Conservation (phyloP, 2,329 filamentous ascomycete genomes). For the Phyllosticta ampelicida region DNA sequence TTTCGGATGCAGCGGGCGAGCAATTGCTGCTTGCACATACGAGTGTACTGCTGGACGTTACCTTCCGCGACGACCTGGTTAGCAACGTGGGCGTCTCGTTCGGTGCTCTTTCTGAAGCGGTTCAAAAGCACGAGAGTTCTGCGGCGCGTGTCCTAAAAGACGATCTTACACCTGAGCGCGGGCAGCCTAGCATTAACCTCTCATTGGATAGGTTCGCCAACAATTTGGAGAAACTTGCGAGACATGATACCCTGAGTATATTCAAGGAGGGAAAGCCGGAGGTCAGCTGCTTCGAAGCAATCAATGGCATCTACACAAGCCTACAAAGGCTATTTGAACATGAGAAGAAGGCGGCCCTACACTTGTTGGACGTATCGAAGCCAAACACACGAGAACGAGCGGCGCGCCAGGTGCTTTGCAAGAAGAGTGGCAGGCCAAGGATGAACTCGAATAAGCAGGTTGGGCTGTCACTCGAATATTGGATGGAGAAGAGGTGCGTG, state of each 20-base stretch:
- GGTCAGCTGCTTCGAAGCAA: constrained; percentile 67
- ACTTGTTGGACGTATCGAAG: constrained; percentile 25
- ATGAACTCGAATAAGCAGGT: constrained; percentile 59
- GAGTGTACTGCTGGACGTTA: constrained; percentile 24
- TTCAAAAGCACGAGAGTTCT: constrained; percentile 1
- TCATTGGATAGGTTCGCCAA: constrained; percentile 58
- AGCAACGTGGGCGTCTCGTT: constrained; percentile 12
- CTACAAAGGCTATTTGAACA: constrained; percentile 59
- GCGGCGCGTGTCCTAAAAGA: constrained; percentile 42
- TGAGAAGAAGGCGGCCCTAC: constrained; percentile 44
- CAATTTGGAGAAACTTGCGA: constrained; percentile 60
- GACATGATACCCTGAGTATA: constrained; percentile 57
- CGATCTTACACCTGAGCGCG: constrained; percentile 50
- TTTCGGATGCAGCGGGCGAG: constrained; percentile 15
- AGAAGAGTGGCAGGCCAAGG: constrained; percentile 56
- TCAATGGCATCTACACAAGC: constrained; percentile 62
- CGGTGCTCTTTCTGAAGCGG: constrained; percentile 10
- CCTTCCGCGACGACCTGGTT: constrained; percentile 1
- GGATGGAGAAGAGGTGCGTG: constrained; percentile 50
- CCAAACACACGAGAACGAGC: constrained; percentile 37
- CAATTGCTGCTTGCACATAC: constrained; percentile 27
- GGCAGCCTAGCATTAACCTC: constrained; percentile 57
- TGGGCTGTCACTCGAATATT: constrained; percentile 67
- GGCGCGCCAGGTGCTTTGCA: constrained; percentile 53
- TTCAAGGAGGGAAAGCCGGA: constrained; percentile 32